Base-by-base conservation (phyloP, 352 stramenopile genomes). In the Phytopythium helicoides region DNA sequence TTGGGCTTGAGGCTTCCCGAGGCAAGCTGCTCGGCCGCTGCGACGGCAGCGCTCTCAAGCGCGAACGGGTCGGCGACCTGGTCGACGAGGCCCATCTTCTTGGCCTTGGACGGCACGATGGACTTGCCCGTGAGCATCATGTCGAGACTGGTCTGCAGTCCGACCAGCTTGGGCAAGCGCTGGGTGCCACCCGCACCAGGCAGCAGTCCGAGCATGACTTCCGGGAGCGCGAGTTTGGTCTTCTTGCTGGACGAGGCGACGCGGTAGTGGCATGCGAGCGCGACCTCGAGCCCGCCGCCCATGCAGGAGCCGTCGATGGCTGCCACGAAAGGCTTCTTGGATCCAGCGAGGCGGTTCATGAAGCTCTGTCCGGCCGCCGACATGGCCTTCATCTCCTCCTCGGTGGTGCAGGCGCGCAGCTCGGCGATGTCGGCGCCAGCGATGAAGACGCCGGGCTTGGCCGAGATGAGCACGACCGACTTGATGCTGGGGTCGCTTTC, bases 51-150 rank as follows among this genome's bases (percentile, higher is more conserved):
- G 46, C 65, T 66, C 62, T 98, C 94, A 8, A 99, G 79, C 0
- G 91, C 89, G 54, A 72, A 84, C 26, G 79, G 71, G 57, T 97
- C 92, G 1, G 96, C 88, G 14, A 98, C 93, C 56, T 98, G 71
- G 74, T 99, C 93, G 6, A 99, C 96, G 18, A 99, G 78, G 6
- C 97, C 97, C 81, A 99, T 97, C 64, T 98, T 98, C 62, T 98
- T 96, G 6, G 97, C 97, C 66, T 98, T 97, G 71, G 97, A 88
- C 0, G 96, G 81, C 42, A 86, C 83, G 45, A 99, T 87, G 56
- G 98, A 96, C 66, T 98, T 98, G 60, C 96, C 97, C 5, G 87
- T 99, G 31, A 99, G 77, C 87, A 99, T 99, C 89, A 99, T 97
- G 64, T 98, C 94, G 64, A 99, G 80, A 16, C 94, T 94, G 34